Conservation (phyloP, 192 early-diverging fungal genomes). For the Entomortierella beljakovae region DNA sequence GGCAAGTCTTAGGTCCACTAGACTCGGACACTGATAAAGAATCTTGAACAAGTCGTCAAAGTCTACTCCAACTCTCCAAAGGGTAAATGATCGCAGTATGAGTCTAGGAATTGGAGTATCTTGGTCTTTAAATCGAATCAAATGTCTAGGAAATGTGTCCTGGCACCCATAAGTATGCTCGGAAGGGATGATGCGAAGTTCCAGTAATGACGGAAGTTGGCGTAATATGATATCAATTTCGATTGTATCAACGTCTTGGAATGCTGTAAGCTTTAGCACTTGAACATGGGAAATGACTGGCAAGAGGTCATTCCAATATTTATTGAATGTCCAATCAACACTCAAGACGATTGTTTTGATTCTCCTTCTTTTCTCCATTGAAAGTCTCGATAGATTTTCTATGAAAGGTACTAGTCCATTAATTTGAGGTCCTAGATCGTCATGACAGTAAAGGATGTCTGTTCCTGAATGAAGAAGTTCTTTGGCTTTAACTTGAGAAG, state of each 20-base stretch:
- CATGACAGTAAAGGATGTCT: neutral
- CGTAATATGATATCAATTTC: neutral
- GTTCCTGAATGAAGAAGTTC: neutral
- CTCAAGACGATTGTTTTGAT: neutral
- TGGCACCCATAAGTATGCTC: too few relatives aligned
- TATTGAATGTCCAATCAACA: neutral
- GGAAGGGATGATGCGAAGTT: neutral
- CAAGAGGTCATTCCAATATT: neutral
- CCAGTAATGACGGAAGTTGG: neutral
- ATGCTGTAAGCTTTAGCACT: neutral
- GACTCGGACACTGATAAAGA: neutral
- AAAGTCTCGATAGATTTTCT: neutral
- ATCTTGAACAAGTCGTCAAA: neutral
- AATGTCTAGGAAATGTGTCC: too few relatives aligned
- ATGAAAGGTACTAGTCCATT: too few relatives aligned
- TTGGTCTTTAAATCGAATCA: neutral
- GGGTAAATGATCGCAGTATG: neutral
- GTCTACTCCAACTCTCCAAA: neutral
- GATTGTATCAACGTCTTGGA: neutral
- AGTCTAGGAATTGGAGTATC: neutral
- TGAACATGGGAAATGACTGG: neutral
- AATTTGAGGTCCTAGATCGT: too few relatives aligned
- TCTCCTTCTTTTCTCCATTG: neutral
- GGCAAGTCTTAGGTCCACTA: neutral
- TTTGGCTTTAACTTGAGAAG: neutral